Evolutionary conservation across 2,329 filamentous ascomycete genomes (phyloP).

Genomic region (Xylaria sp.): DNA sequence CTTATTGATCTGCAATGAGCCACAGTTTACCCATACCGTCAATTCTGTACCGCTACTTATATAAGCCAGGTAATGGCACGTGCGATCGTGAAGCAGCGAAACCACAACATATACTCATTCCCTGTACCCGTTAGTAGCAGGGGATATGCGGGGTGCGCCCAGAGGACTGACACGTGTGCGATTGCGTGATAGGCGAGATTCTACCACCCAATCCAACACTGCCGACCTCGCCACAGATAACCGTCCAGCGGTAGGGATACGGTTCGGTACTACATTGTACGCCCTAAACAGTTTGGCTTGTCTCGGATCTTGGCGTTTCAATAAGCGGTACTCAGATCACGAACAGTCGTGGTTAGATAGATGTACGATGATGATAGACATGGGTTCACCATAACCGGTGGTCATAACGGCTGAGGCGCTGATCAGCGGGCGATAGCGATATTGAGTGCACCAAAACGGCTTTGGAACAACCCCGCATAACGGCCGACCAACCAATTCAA

Average conservation of each 20-base stretch:
- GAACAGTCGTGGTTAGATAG: not conserved
- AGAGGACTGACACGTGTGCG: conserved; percentile 1
- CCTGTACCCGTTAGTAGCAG: no score
- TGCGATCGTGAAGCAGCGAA: no score
- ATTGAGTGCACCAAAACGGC: not conserved
- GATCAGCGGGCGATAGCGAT: not conserved
- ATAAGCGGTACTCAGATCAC: not conserved
- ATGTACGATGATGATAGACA: not conserved
- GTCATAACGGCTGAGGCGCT: not conserved
- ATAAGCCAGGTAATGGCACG: no score
- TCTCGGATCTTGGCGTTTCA: no score
- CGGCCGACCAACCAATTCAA: not conserved
- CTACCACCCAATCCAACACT: not conserved
- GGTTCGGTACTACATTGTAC: not conserved
- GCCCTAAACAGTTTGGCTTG: not conserved
- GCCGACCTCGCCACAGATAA: not conserved
- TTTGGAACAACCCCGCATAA: conserved; percentile 9
- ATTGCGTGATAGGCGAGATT: conserved; percentile 13
- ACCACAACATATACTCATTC: no score
- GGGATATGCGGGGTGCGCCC: conserved; percentile 4
- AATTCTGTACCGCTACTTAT: no score
- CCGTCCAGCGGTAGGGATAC: not conserved
- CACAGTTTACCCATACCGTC: no score
- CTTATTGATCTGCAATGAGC: no score
- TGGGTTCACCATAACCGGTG: not conserved